These are phyloP conservation scores for Alternaria sp. DNA, from an alignment of 2,329 filamentous ascomycete species.

Conservation along the genomic window DNA sequence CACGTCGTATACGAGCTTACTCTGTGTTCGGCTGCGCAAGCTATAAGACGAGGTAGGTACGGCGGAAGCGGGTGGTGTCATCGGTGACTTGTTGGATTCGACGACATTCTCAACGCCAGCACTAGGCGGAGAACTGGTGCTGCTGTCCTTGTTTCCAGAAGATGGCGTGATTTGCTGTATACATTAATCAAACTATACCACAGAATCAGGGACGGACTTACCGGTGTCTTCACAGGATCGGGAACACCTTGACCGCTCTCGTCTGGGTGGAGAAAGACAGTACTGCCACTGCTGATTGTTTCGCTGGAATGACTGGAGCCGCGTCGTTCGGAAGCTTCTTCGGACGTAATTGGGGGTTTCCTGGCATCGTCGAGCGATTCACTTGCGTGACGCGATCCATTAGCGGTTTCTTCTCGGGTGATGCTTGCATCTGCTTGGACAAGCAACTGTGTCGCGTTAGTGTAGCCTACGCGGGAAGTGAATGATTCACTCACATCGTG, in stretches of 20 bases:
- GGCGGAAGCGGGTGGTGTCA: constrained; percentile 10
- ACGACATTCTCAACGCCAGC: constrained; percentile 24
- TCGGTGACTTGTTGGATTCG: not conserved
- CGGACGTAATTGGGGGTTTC: not conserved
- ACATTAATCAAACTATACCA: not conserved
- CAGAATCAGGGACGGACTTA: not conserved
- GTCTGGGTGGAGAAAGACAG: not conserved
- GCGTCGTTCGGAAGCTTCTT: not conserved
- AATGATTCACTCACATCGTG: not conserved
- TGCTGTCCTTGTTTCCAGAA: not conserved
- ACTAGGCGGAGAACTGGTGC: constrained; percentile 11
- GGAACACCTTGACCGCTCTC: not conserved
- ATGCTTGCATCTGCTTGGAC: not conserved
- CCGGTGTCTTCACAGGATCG: not conserved
- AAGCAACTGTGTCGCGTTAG: not conserved
- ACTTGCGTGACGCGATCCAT: not conserved
- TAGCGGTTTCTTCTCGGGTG: not conserved
- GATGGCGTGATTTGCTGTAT: not conserved
- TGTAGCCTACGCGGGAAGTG: not conserved
- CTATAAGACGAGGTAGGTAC: constrained; percentile 14
- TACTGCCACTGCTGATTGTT: not conserved
- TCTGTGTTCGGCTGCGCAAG: constrained; percentile 17
- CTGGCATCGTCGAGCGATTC: not conserved
- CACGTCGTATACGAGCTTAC: constrained; percentile 36
- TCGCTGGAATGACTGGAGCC: not conserved